A percentile compares a stretch with the other conserved stretches of the same genome.
Conservation (phyloP, 106 monocot species). For the Chionographis japonica region DNA sequence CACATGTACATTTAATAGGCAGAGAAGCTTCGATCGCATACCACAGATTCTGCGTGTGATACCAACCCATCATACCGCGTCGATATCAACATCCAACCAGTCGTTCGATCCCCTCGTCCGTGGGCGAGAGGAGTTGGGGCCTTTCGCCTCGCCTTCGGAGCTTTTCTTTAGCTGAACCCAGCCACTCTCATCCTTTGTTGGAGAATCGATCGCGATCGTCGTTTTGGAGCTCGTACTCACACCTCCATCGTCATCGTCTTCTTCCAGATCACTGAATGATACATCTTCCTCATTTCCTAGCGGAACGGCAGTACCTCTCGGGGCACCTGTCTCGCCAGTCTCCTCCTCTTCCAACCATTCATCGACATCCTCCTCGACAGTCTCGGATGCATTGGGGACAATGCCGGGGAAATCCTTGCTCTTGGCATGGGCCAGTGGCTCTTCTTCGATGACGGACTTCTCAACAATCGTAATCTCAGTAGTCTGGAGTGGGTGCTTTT, state of each 20-base stretch:
- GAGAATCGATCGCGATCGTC: no score
- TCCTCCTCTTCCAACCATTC: constrained; percentile 15
- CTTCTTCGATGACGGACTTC: constrained; percentile 20
- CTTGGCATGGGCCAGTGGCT: neutral
- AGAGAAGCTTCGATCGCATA: no score
- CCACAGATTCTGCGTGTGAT: no score
- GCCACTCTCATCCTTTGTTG: no score
- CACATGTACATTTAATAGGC: no score
- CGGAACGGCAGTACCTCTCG: neutral
- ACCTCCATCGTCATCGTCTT: constrained; percentile 3
- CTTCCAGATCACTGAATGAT: constrained; percentile 19
- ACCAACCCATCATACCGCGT: constrained; percentile 1
- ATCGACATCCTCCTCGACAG: constrained; percentile 11
- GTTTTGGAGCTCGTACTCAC: neutral
- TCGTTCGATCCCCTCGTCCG: constrained; percentile 5
- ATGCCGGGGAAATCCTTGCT: neutral
- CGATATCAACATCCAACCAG: constrained; percentile 18
- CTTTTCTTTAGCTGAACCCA: no score
- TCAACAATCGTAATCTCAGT: constrained; percentile 18
- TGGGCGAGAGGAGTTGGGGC: neutral
- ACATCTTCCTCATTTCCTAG: constrained; percentile 18
- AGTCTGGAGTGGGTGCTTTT: constrained; percentile 20
- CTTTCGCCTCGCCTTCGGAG: neutral
- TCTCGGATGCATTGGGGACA: neutral
- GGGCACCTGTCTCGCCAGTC: neutral